Evolutionary conservation across 805 yeast species (phyloP).

Genomic region (Kuraishia cidri): DNA sequence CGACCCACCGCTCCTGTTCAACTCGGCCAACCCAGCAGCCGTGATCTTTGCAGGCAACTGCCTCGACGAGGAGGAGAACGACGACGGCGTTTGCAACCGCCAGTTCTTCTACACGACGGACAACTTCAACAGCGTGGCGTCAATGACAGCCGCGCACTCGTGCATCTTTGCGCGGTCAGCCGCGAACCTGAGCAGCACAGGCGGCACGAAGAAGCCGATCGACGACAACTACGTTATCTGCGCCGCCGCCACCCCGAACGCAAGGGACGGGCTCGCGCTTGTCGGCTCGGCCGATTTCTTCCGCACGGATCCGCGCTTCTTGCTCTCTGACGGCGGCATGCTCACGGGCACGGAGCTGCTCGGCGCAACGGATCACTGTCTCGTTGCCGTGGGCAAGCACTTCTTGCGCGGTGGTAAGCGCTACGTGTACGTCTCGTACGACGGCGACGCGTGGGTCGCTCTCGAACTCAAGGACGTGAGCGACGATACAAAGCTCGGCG

Average conservation of each 20-base stretch:
- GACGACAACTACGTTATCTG: slow-evolving; percentile 30
- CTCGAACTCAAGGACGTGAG: neutral
- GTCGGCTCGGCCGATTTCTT: slow-evolving; percentile 35
- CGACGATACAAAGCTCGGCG: neutral
- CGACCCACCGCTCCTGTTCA: slow-evolving; percentile 22
- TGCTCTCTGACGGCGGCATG: slow-evolving; percentile 22
- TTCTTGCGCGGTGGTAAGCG: slow-evolving; percentile 11
- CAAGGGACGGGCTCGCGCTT: slow-evolving; percentile 26
- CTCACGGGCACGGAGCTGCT: slow-evolving; percentile 20
- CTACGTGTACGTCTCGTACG: slow-evolving; percentile 21
- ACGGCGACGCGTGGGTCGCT: slow-evolving; percentile 22
- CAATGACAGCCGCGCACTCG: slow-evolving; percentile 20
- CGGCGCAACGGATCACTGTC: slow-evolving; percentile 23
- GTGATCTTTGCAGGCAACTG: slow-evolving; percentile 25
- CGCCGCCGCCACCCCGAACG: slow-evolving; percentile 29
- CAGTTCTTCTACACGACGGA: slow-evolving; percentile 33
- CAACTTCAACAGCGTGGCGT: slow-evolving; percentile 26
- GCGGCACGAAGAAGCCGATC: slow-evolving; percentile 18
- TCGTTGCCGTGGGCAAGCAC: slow-evolving; percentile 23
- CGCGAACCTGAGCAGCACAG: slow-evolving; percentile 18
- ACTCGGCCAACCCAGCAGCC: slow-evolving; percentile 25
- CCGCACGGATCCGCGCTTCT: slow-evolving; percentile 15
- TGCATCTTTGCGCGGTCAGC: slow-evolving; percentile 20
- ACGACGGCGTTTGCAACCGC: slow-evolving; percentile 21
- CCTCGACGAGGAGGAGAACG: slow-evolving; percentile 20